Conservation (phyloP, 805 yeast genomes). For the Wickerhamiella shivajii region DNA sequence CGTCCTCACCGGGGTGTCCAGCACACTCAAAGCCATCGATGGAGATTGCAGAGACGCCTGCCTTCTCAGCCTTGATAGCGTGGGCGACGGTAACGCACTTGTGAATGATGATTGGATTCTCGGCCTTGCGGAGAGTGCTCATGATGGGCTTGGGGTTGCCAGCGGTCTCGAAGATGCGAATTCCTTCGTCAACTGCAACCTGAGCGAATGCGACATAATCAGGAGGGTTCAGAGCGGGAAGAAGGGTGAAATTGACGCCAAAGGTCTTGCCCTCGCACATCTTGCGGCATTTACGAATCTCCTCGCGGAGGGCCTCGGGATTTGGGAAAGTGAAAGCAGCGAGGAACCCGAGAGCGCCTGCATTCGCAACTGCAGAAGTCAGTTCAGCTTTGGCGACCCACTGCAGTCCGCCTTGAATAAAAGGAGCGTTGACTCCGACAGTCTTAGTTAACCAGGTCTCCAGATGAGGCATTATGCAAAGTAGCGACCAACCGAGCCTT, state of each 20-base stretch:
- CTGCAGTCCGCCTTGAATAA: conserved; percentile 23
- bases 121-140: conserved; percentile 14
- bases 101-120: conserved; percentile 19
- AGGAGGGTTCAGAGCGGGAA: conserved; percentile 23
- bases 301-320: conserved; percentile 22
- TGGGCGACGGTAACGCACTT: conserved; percentile 22
- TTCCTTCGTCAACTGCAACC: conserved; percentile 23
- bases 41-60: conserved; percentile 23
- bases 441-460: conserved; percentile 23
- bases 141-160: conserved; percentile 23
- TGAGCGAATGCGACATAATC: conserved; percentile 21
- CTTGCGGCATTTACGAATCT: conserved; percentile 17
- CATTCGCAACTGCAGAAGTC: conserved; percentile 24
- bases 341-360: conserved; percentile 22
- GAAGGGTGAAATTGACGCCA: conserved; percentile 24
- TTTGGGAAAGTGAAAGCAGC: conserved; percentile 22
- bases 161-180: conserved; percentile 24
- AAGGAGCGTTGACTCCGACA: conserved; percentile 21
- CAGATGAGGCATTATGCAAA: background rate
- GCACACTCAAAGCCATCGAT: conserved; percentile 26
- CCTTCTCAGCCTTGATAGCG: conserved; percentile 21
- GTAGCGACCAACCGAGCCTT: too few relatives aligned
- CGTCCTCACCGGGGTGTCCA: conserved; percentile 27
- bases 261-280: conserved; percentile 19
- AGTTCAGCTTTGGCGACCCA: conserved; percentile 21